These are phyloP conservation scores for Talaromyces adpressus DNA, from an alignment of 495 filamentous ascomycete species.

Conservation along the genomic window DNA sequence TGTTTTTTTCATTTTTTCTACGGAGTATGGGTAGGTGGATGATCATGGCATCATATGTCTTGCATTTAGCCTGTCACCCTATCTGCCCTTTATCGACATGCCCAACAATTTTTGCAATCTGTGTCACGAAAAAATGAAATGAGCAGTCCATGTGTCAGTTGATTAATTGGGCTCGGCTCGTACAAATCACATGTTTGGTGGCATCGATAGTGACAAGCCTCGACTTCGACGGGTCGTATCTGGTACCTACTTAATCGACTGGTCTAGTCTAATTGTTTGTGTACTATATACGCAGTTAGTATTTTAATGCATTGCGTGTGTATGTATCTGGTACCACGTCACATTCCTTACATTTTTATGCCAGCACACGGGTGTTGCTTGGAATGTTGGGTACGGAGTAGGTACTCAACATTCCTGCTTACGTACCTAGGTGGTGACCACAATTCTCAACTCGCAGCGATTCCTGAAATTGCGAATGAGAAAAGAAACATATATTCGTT, in stretches of 20 bases:
- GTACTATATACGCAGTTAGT: background rate
- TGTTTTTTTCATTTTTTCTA: too few relatives aligned
- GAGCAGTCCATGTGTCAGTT: too few relatives aligned
- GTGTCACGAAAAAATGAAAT: background rate
- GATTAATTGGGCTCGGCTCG: background rate
- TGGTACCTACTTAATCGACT: background rate
- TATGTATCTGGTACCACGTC: background rate
- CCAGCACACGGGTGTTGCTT: background rate
- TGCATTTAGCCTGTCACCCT: background rate
- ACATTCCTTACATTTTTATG: background rate
- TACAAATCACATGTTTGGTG: background rate
- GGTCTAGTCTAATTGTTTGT: background rate
- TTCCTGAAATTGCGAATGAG: background rate
- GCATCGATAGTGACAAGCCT: background rate
- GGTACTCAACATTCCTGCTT: background rate
- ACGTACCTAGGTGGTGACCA: background rate
- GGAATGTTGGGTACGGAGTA: background rate
- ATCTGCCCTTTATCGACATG: background rate
- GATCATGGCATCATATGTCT: constrained; percentile 3
- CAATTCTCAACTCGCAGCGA: background rate
- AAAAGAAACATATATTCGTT: background rate
- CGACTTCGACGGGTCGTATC: background rate
- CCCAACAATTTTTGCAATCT: background rate
- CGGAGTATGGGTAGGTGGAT: too few relatives aligned
- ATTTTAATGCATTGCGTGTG: too few relatives aligned